A percentile compares a stretch with the other conserved stretches of the same genome.
Conservation (phyloP, 2,329 filamentous ascomycete species). For the Coniochaeta sp. region DNA sequence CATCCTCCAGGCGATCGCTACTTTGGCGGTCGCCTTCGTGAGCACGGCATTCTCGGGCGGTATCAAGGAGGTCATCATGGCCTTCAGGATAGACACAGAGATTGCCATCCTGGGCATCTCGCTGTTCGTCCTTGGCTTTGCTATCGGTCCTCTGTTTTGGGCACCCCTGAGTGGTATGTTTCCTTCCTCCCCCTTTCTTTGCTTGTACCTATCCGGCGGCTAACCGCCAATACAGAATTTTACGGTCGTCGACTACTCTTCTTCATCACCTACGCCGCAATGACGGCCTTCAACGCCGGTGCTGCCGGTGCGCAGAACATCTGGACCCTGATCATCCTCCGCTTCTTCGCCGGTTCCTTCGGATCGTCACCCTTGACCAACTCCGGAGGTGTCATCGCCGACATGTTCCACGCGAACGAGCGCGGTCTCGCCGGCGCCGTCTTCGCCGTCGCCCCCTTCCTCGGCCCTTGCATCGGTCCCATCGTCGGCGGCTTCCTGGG, state of each 20-base stretch:
- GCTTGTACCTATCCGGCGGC: neutral
- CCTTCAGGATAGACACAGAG: slow-evolving; percentile 32
- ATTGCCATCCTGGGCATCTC: slow-evolving; percentile 40
- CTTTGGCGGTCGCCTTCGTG: slow-evolving; percentile 38
- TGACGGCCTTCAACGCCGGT: slow-evolving; percentile 55
- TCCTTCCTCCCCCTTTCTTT: slow-evolving; percentile 7
- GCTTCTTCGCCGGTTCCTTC: slow-evolving; percentile 57
- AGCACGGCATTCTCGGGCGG: slow-evolving; percentile 41
- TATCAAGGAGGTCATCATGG: slow-evolving; percentile 25
- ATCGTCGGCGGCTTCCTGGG: slow-evolving; percentile 59
- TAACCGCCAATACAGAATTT: slow-evolving; percentile 34
- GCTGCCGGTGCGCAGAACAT: slow-evolving; percentile 50
- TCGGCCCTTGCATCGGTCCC: slow-evolving; percentile 36
- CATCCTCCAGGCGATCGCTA: slow-evolving; percentile 6
- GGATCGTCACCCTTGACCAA: slow-evolving; percentile 56
- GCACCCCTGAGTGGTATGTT: slow-evolving; percentile 39
- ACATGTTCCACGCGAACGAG: slow-evolving; percentile 46
- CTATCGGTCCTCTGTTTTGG: slow-evolving; percentile 48
- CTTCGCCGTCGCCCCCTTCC: slow-evolving; percentile 58
- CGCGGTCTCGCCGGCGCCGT: slow-evolving; percentile 52
- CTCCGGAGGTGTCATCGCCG: slow-evolving; percentile 53
- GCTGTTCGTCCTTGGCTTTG: slow-evolving; percentile 50
- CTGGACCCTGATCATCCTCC: slow-evolving; percentile 50
- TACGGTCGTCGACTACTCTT: slow-evolving; percentile 55
- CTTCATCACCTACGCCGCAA: slow-evolving; percentile 43